Conservation (phyloP, 345 rosid genomes). For the thale cress (Arabidopsis thaliana) region TAIR10.1 NC_003074.8:22487001-22487500, state of each 20-base stretch:
- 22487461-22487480: conserved; percentile 41
- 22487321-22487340: conserved; percentile 88
- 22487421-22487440: conserved; percentile 8
- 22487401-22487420: conserved; percentile 75
- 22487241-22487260: conserved; percentile 94
- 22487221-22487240: conserved; percentile 83
- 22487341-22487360: conserved; percentile 93
- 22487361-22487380: conserved; percentile 94
- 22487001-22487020: conserved; percentile 83
- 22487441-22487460: conserved; percentile 30
- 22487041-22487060: conserved; percentile 66
- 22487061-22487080: conserved; percentile 83
- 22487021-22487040: conserved; percentile 82
- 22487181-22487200: conserved; percentile 79
- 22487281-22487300: conserved; percentile 95
- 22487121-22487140: conserved; percentile 93
- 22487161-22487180: conserved; percentile 92
- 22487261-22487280: conserved; percentile 90
- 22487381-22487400: conserved; percentile 93
- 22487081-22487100: conserved; percentile 68
- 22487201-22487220: conserved; percentile 81
- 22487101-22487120: conserved; percentile 72
- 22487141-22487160: conserved; percentile 79
- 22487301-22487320: conserved; percentile 83
- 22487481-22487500: conserved; percentile 13